A percentile compares a stretch with the other conserved stretches of the same genome.
Evolutionary conservation across 345 rosid species (phyloP).

Genomic region (thale cress (Arabidopsis thaliana)): DNA sequence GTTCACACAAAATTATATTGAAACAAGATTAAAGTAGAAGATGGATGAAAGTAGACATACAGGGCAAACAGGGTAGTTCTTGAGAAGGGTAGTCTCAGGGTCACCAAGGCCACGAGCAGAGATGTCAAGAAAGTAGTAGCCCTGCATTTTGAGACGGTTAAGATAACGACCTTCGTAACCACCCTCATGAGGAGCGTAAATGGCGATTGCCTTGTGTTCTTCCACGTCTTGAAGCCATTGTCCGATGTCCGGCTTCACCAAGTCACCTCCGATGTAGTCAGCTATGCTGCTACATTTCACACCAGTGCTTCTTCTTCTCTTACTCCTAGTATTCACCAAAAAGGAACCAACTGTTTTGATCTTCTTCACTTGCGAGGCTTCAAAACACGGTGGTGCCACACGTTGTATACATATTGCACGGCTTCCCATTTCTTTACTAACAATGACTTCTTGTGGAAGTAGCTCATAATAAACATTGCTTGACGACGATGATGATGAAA

Average conservation of each 20-base stretch:
- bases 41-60: conserved; percentile 43
- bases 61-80: conserved; percentile 90
- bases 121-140: conserved; percentile 93
- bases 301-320: conserved; percentile 32
- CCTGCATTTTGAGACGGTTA: conserved; percentile 66
- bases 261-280: conserved; percentile 89
- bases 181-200: conserved; percentile 91
- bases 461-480: conserved; percentile 34
- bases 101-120: conserved; percentile 95
- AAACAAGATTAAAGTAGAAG: not conserved
- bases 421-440: conserved; percentile 44
- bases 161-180: conserved; percentile 94
- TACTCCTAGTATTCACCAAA: conserved; percentile 31
- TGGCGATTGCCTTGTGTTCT: conserved; percentile 84
- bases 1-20: not conserved
- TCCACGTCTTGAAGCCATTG: conserved; percentile 87
- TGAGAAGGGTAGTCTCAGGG: conserved; percentile 89
- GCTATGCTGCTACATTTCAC: conserved; percentile 51
- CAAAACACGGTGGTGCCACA: conserved; percentile 35
- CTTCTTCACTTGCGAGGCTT: conserved; percentile 32
- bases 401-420: conserved; percentile 51
- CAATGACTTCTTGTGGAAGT: conserved; percentile 9
- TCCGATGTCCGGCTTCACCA: conserved; percentile 68
- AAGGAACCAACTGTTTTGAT: conserved; percentile 4
- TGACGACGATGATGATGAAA: conserved; percentile 42